phyloP scores from a whole-genome alignment of 345 rosid species.

The Zanthoxylum bungeanum region DNA sequence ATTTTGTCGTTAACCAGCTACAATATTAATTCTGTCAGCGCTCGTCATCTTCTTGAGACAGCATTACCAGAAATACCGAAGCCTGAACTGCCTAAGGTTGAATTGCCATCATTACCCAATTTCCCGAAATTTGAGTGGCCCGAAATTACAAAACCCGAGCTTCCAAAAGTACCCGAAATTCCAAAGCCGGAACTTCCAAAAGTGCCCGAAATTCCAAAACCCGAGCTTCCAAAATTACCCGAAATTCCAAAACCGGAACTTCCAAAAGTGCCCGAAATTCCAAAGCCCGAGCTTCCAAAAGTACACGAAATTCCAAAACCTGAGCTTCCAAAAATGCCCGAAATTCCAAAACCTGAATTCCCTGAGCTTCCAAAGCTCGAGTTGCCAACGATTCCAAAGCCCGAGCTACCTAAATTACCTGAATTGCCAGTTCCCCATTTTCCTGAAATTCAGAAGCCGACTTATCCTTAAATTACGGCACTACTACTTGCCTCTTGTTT shows the following conservation, averaged over 20 bases:
- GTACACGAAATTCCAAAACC: no score
- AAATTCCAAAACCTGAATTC: neutral
- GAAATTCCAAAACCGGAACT: constrained; percentile 1
- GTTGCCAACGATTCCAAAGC: no score
- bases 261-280: no score
- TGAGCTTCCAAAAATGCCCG: no score
- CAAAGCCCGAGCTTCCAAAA: no score
- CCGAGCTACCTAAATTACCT: no score
- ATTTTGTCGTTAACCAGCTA: neutral
- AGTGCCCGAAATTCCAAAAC: neutral
- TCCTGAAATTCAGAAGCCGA: no score
- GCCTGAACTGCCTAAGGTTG: no score
- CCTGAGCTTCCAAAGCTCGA: neutral
- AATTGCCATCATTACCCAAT: no score
- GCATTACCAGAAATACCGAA: constrained; percentile 14
- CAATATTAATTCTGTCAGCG: neutral
- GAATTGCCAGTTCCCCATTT: no score
- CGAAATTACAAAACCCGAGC: neutral
- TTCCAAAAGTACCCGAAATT: neutral
- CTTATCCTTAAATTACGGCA: no score
- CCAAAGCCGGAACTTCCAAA: constrained; percentile 7
- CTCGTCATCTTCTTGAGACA: constrained; percentile 13
- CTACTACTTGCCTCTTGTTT: no score
- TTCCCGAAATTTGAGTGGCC: neutral
- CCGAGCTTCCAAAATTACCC: neutral